Conservation (phyloP, 345 rosid species). For the Lumnitzera littorea region DNA sequence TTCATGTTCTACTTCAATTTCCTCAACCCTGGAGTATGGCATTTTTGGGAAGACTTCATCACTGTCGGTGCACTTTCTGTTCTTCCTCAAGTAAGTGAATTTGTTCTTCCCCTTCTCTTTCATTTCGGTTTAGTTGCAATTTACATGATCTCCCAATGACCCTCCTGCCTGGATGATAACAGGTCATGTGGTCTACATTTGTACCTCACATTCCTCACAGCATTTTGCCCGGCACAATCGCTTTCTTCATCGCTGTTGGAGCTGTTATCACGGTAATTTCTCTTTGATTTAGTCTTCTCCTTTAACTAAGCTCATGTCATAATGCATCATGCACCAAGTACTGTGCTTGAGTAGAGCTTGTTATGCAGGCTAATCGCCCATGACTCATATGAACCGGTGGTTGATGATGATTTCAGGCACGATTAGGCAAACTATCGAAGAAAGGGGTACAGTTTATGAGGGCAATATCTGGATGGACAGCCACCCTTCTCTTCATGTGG, state of each 20-base stretch:
- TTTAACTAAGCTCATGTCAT: no score
- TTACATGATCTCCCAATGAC: conserved; percentile 1
- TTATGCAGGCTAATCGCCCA: no score
- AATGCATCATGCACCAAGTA: no score
- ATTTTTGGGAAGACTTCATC: conserved; percentile 75
- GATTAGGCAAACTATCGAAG: conserved; percentile 61
- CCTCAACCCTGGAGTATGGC: conserved; percentile 50
- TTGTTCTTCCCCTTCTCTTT: conserved; percentile 8
- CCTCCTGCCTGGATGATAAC: conserved; percentile 11
- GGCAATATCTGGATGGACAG: conserved; percentile 86
- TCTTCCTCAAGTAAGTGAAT: conserved; percentile 61
- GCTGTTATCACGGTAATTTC: conserved; percentile 68
- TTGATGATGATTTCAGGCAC: conserved; percentile 58
- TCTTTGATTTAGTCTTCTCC: not conserved
- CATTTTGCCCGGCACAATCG: conserved; percentile 54
- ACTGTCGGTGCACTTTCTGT: conserved; percentile 69
- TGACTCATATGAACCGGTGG: no score
- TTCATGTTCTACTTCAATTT: conserved; percentile 42
- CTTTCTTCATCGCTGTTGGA: conserved; percentile 54
- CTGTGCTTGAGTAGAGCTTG: no score
- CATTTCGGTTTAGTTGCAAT: not conserved
- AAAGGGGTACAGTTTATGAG: conserved; percentile 58
- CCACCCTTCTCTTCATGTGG: conserved; percentile 97
- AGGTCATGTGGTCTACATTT: conserved; percentile 96
- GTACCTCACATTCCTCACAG: conserved; percentile 65